These are phyloP conservation scores for Mycena metata DNA, from an alignment of 768 basidiomycete genomes.

Conservation along the genomic window DNA sequence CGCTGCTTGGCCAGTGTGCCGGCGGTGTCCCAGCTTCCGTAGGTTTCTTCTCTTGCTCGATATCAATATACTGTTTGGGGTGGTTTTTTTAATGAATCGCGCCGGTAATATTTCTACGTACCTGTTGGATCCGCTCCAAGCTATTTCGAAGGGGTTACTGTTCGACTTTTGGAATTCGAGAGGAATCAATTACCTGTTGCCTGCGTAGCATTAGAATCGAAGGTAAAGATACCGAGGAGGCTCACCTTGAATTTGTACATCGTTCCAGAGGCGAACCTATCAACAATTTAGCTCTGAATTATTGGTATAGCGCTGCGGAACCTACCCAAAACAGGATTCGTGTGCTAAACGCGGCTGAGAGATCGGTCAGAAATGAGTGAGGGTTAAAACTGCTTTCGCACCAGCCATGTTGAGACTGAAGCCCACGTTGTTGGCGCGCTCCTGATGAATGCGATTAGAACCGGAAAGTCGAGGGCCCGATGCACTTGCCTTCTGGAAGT, in stretches of 20 bases:
- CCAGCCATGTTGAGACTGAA: slow-evolving; percentile 59
- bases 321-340: slow-evolving; percentile 55
- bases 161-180: neutral
- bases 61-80: slow-evolving; percentile 55
- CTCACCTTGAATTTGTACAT: slow-evolving; percentile 48
- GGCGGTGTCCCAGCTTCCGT: slow-evolving; percentile 62
- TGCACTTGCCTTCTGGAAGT: slow-evolving; percentile 43
- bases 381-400: slow-evolving; percentile 8
- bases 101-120: no score
- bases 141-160: slow-evolving; percentile 41
- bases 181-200: slow-evolving; percentile 35
- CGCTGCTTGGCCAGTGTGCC: slow-evolving; percentile 61
- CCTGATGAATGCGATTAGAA: slow-evolving; percentile 49
- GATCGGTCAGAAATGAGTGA: neutral
- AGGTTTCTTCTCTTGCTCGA: slow-evolving; percentile 58
- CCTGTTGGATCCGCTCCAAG: slow-evolving; percentile 67
- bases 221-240: slow-evolving; percentile 14
- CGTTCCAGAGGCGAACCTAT: slow-evolving; percentile 45
- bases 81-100: no score
- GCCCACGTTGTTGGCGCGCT: slow-evolving; percentile 50
- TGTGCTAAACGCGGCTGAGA: slow-evolving; percentile 58
- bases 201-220: slow-evolving; percentile 44
- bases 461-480: slow-evolving; percentile 50
- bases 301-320: no score
- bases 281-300: neutral